Conservation (phyloP, 1,284 basidiomycete species). For the Rhodotorula sp. region DNA sequence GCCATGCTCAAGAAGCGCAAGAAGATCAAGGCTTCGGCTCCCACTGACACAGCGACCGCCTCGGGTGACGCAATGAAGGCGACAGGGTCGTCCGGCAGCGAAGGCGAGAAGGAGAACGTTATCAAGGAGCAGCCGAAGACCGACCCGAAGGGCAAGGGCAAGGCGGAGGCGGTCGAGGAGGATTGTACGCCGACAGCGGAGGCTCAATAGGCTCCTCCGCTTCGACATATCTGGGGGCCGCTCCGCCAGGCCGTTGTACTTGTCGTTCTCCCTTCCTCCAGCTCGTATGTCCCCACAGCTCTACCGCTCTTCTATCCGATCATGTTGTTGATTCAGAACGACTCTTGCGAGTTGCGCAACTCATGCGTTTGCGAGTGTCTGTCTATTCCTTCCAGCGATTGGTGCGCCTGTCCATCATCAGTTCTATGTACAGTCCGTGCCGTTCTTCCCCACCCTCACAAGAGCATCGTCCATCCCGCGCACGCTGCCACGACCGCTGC, state of each 20-base stretch:
- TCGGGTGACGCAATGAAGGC: background rate
- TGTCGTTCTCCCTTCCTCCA: background rate
- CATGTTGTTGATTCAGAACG: too few species aligned
- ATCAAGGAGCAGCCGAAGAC: background rate
- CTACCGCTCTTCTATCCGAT: too few species aligned
- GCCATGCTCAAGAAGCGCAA: slow-evolving; percentile 47
- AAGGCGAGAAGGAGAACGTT: slow-evolving; percentile 19
- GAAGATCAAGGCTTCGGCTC: slow-evolving; percentile 33
- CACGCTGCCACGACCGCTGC: too few species aligned
- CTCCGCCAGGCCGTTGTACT: background rate
- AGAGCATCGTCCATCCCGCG: too few species aligned
- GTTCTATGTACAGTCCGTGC: too few species aligned
- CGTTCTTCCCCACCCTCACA: too few species aligned
- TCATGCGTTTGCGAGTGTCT: too few species aligned
- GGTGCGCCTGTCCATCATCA: too few species aligned
- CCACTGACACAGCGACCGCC: background rate
- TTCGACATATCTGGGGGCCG: too few species aligned
- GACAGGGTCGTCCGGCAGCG: background rate
- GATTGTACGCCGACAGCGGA: background rate
- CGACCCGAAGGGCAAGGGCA: slow-evolving; percentile 9
- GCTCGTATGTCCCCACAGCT: background rate
- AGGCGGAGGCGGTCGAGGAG: slow-evolving; percentile 6
- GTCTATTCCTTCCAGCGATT: too few species aligned
- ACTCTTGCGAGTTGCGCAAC: too few species aligned
- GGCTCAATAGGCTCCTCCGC: too few species aligned